Evolutionary conservation across 1,284 basidiomycete genomes (phyloP).

Genomic region (Leucoagaricus sp.): DNA sequence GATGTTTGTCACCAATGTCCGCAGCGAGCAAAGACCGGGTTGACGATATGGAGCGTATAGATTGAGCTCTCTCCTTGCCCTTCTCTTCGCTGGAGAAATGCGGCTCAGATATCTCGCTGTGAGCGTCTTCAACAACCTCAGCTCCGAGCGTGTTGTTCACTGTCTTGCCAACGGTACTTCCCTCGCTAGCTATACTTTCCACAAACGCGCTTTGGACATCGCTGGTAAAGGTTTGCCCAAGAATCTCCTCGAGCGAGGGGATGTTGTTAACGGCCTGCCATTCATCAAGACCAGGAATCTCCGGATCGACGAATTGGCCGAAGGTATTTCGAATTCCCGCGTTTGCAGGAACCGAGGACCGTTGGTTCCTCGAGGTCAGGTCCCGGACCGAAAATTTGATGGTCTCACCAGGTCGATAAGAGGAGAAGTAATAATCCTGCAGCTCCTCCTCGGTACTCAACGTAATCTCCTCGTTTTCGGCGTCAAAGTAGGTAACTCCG

Average conservation of each 20-base stretch:
- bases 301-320: slow-evolving; percentile 52
- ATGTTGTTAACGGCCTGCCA: slow-evolving; percentile 49
- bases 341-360: slow-evolving; percentile 39
- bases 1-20: slow-evolving; percentile 51
- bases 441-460: slow-evolving; percentile 71
- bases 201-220: slow-evolving; percentile 8
- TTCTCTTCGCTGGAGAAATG: slow-evolving; percentile 37
- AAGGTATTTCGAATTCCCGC: slow-evolving; percentile 58
- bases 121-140: background rate
- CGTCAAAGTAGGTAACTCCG: slow-evolving; percentile 69
- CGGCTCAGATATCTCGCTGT: slow-evolving; percentile 14
- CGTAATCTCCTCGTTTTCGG: slow-evolving; percentile 71
- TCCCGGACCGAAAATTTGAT: slow-evolving; percentile 68
- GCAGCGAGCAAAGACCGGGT: slow-evolving; percentile 55
- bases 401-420: slow-evolving; percentile 28
- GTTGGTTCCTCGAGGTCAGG: slow-evolving; percentile 44
- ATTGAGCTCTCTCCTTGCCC: slow-evolving; percentile 51
- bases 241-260: slow-evolving; percentile 12
- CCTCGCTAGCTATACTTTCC: slow-evolving; percentile 6
- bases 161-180: background rate
- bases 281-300: slow-evolving; percentile 35
- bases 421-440: slow-evolving; percentile 54
- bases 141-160: background rate
- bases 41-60: slow-evolving; percentile 48
- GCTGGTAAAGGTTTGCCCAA: slow-evolving; percentile 5